These are phyloP conservation scores for Macrophomina pseudophaseolina DNA, from an alignment of 2,329 filamentous ascomycete genomes.

Conservation along the genomic window DNA sequence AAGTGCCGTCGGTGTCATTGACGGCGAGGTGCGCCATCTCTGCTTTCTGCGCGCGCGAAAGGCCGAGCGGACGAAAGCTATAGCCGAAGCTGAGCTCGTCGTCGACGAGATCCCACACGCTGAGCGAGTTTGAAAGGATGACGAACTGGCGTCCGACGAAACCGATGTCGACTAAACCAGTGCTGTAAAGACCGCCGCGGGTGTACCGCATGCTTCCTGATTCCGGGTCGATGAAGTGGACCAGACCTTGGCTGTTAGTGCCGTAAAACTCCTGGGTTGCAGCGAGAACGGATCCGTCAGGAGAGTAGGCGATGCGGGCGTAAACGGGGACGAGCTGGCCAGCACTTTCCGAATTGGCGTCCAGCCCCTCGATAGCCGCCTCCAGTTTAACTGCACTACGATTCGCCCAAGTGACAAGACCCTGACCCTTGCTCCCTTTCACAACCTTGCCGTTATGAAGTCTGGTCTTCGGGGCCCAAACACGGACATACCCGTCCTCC, in stretches of 20 bases:
- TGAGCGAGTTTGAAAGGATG: constrained; percentile 72
- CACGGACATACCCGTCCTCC: constrained; percentile 74
- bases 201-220: constrained; percentile 70
- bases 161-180: constrained; percentile 68
- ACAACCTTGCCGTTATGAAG: constrained; percentile 70
- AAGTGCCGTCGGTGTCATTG: constrained; percentile 60
- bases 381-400: constrained; percentile 59
- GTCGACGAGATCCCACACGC: constrained; percentile 83
- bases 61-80: constrained; percentile 56
- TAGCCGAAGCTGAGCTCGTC: constrained; percentile 74
- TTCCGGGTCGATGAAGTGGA: constrained; percentile 78
- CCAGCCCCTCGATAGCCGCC: constrained; percentile 37
- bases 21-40: constrained; percentile 68
- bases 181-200: constrained; percentile 70
- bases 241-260: constrained; percentile 59
- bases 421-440: constrained; percentile 56
- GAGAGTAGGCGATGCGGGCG: constrained; percentile 75
- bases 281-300: constrained; percentile 44
- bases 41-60: constrained; percentile 42
- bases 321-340: constrained; percentile 50
- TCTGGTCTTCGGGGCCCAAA: constrained; percentile 79
- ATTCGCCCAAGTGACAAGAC: constrained; percentile 76
- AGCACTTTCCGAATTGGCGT: constrained; percentile 32
- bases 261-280: constrained; percentile 41
- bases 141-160: constrained; percentile 78